Evolutionary conservation across 2,329 filamentous ascomycete genomes (phyloP), one percentile per base, ranked within the genome.

Genomic region (Ophiostoma sp.): DNA sequence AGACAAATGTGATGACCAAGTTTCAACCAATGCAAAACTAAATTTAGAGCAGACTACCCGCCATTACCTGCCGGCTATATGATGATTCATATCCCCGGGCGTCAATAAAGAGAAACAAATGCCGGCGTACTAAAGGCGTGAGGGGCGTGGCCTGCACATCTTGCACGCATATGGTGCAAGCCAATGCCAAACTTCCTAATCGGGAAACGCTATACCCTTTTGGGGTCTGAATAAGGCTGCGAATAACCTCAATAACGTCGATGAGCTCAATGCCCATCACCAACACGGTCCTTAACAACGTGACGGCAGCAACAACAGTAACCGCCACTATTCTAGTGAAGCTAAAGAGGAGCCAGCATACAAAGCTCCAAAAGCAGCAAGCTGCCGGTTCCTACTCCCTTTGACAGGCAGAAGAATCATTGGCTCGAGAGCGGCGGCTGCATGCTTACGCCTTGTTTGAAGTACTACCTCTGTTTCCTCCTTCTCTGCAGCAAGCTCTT

Each of bases 211-310:
- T 45, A 73, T 72, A 63, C 74, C 75, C 47, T 5, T 72, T 76
- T 74, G 52, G 72, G 76, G 73, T 72, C 62, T 77, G 74, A 77
- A 77, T 77, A 77, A 75, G 69, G n/a, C 71, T 68, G 58, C 73
- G 72, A 76, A 76, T 75, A 74, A 69, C 69, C 45, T 73, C 71
- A 66, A 67, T 12, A 44, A 63, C 44, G 16, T 18, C 47, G 14
- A 27, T 47, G 42, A 55, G 9, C 18, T 16, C 45, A 63, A 38
- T n/a, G 18, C 45, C 52, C 38, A 5, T 44, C 36, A 49, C 40
- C 40, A 63, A 63, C 40, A 60, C 27, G 27, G 27, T 27, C 27
- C 27, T 27, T 27, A 27, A 27, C 27, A 27, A 27, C 27, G 27
- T 27, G 27, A 27, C 27, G 27, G 27, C 27, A 27, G 27, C 27